Base-by-base conservation (phyloP, 129 eudicot genomes). In the Tanacetum coccineum region DNA sequence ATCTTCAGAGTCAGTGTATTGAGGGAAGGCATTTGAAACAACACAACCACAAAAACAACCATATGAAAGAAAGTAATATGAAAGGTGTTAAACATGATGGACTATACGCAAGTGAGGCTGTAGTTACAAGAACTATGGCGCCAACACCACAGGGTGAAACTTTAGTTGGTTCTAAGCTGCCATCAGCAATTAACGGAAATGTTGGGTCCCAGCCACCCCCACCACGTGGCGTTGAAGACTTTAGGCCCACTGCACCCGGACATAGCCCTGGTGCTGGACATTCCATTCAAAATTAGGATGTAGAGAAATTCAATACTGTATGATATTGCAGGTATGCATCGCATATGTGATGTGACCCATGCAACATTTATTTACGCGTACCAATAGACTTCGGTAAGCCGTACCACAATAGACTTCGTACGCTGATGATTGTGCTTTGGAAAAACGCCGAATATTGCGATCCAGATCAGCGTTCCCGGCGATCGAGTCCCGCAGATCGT, bases 221-320 rank as follows among this genome's bases (percentile, higher is more conserved):
- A 46, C 59, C 84, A 42, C 87, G 72, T 25, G 81, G 67, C 26
- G 76, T 73, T 28, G 82, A 79, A 48, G 85, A 81, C 77, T 81
- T 81, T 50, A 77, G 85, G 69, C 95, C 87, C 9, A 87, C 90
- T 9, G 46, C 85, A 59, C 95, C 91, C 13, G 91, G 95, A 48
- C 91, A 80, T 67, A 84, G 91, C 73, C 95, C 95, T 3, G 95
- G 95, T 9, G 84, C 80, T 68, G 95, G 95, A 46, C 87, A 87
- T 72, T 74, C 83, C 21, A 42, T 71, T 71, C 81, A 84, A 4
- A 76, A 74, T 56, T 79, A 84, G 83, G 44, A 6, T 36, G 73
- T 82, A 52, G 15, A 3, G 56, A 30, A 13, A 25, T 28, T 36
- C 42, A 7, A 22, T 22, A n/a, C n/a, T n/a, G n/a, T n/a, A 22